Percentiles rank a stretch among this genome's conserved stretches.
phyloP scores from a whole-genome alignment of 768 basidiomycete genomes.

The Tricholoma terreum region DNA sequence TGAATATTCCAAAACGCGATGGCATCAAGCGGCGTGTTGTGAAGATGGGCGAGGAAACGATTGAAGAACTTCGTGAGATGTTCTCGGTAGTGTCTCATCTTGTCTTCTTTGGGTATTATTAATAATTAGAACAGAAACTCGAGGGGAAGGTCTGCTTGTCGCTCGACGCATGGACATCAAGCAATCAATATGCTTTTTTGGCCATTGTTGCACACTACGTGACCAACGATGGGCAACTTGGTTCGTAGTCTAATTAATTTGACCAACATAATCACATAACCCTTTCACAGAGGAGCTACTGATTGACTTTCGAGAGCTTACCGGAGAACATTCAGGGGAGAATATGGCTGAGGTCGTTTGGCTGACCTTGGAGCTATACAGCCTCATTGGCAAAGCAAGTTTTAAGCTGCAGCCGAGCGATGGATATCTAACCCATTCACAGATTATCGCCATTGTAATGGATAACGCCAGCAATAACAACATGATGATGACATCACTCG shows the following conservation, averaged over 20 bases:
- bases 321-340: constrained; percentile 30
- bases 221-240: constrained; percentile 18
- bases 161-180: constrained; percentile 25
- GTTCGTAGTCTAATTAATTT: no score
- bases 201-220: constrained; percentile 22
- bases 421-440: no score
- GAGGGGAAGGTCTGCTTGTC: constrained; percentile 14
- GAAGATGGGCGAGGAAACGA: constrained; percentile 13
- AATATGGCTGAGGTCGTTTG: constrained; percentile 32
- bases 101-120: no score
- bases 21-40: constrained; percentile 9
- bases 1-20: background rate
- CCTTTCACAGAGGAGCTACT: constrained; percentile 29
- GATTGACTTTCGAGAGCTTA: constrained; percentile 32
- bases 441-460: constrained; percentile 20
- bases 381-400: background rate
- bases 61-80: constrained; percentile 10
- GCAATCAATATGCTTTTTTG: constrained; percentile 22
- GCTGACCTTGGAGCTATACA: constrained; percentile 22
- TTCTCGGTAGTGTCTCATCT: no score
- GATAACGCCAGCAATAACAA: constrained; percentile 28
- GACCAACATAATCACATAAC: no score
- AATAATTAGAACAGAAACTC: constrained; percentile 11
- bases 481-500: constrained; percentile 17
- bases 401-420: background rate